Base-by-base conservation (phyloP, 768 basidiomycete species). In the Russula foetens region DNA sequence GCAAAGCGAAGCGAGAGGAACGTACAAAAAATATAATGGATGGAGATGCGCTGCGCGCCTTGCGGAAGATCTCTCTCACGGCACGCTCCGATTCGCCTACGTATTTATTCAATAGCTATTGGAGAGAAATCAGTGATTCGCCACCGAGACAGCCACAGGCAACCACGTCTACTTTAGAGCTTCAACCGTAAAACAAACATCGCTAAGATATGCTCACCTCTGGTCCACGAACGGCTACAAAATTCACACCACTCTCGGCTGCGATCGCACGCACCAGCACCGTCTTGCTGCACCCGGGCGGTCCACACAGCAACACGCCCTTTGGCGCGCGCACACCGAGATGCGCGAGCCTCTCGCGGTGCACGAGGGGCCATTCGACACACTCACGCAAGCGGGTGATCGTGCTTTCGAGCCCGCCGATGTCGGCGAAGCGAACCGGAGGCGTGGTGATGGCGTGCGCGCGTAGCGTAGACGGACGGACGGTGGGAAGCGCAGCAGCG, bases 211-310 rank as follows among this genome's bases (percentile, higher is more conserved):
- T 6, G 26, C 26, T 65, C 65, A 90, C 96, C 82, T 99, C 97
- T 1, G 97, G 94, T 0, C 97, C 97, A 72, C 97, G 97, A 33
- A 99, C 92, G 24, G 96, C 93, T 44, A 99, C 81, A 71, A 98
- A 98, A 71, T 98, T 98, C 59, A 98, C 83, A 4, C 92, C 94
- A 66, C 91, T 91, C 72, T 97, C 95, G 29, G 85, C 90, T 17
- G 95, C 95, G 70, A 92, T 86, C 3, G 96, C 95, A 59, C 92
- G 84, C 2, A 91, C 96, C 17, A 93, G 82, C 44, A 98, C 77
- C 2, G 96, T 98, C 75, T 98, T 98, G 67, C 92, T 93, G 68
- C 95, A 97, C n/a, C 95, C 95, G 4, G 95, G 96, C 4, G 95
- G 95, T 4, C 95, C 95, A 72, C 95, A 99, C 17, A 98, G 75